A percentile compares a stretch with the other conserved stretches of the same genome.
Evolutionary conservation across 805 yeast species (phyloP).

Genomic region (Hyphopichia homilentoma): DNA sequence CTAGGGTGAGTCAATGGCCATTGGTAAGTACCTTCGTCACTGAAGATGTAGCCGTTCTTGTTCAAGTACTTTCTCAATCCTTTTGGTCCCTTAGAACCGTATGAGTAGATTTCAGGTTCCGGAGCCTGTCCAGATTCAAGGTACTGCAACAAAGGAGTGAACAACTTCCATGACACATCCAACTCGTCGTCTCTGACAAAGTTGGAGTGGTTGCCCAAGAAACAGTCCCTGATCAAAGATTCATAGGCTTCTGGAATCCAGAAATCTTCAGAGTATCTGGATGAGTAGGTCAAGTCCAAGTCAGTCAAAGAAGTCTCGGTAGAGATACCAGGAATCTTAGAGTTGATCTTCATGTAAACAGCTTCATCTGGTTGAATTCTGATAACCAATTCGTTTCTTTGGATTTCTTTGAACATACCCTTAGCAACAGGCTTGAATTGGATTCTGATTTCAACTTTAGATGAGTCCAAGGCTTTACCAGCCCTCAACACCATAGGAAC

Average conservation of each 20-base stretch:
- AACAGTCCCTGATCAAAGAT: slow-evolving; percentile 86
- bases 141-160: slow-evolving; percentile 83
- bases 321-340: slow-evolving; percentile 89
- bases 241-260: slow-evolving; percentile 99
- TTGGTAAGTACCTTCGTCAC: slow-evolving; percentile 63
- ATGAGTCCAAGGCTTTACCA: slow-evolving; percentile 94
- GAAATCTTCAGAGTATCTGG: slow-evolving; percentile 73
- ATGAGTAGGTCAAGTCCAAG: slow-evolving; percentile 80
- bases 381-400: slow-evolving; percentile 89
- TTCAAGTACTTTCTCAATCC: slow-evolving; percentile 57
- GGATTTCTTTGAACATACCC: slow-evolving; percentile 77
- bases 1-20: slow-evolving; percentile 80
- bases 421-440: slow-evolving; percentile 85
- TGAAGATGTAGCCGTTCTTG: slow-evolving; percentile 70
- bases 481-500: slow-evolving; percentile 95
- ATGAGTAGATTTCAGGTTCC: slow-evolving; percentile 65
- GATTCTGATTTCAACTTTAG: slow-evolving; percentile 91
- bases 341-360: slow-evolving; percentile 86
- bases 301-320: slow-evolving; percentile 82
- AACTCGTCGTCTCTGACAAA: slow-evolving; percentile 97
- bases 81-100: slow-evolving; percentile 89
- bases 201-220: slow-evolving; percentile 91
- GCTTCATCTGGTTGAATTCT: slow-evolving; percentile 96
- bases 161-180: slow-evolving; percentile 87
- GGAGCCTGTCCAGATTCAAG: slow-evolving; percentile 74